Percentiles rank a stretch among this genome's conserved stretches.
Conservation (phyloP, 2,329 filamentous ascomycete species). For the Cytospora piceae region DNA sequence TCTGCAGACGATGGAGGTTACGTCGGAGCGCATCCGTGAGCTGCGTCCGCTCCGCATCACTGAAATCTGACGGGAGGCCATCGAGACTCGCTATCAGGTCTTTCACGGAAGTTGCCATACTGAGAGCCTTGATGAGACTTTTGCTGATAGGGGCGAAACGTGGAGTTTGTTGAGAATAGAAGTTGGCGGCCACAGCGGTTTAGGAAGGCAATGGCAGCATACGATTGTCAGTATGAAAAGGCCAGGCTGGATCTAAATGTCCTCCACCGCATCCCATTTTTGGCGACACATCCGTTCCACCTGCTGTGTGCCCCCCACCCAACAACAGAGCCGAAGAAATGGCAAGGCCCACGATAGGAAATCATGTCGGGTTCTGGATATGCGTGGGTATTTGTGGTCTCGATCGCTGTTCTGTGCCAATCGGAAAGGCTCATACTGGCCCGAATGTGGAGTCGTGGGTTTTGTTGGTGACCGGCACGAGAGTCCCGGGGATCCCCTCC, state of each 20-base stretch:
- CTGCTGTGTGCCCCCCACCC: neutral
- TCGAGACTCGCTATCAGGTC: neutral
- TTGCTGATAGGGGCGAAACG: neutral
- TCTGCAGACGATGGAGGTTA: slow-evolving; percentile 33
- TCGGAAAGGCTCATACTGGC: neutral
- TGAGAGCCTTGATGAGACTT: neutral
- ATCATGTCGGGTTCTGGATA: neutral
- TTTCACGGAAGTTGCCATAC: neutral
- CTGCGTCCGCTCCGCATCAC: neutral
- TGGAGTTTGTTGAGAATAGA: neutral
- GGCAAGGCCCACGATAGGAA: neutral
- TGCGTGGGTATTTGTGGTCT: neutral
- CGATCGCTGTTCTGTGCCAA: neutral
- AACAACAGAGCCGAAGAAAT: too few relatives aligned
- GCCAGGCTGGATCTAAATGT: neutral
- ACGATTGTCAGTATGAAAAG: neutral
- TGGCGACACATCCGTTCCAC: neutral
- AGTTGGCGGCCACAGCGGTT: neutral
- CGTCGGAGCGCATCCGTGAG: neutral
- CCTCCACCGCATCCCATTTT: neutral
- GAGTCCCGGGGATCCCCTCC: neutral
- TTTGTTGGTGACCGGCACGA: neutral
- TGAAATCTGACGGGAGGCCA: neutral
- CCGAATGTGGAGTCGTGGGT: neutral
- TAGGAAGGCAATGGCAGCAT: too few relatives aligned